Percentiles rank a stretch among this genome's conserved stretches.
Conservation (phyloP, 225 moss, liverwort and hornwort genomes). For the Anthoceros angustus region DNA sequence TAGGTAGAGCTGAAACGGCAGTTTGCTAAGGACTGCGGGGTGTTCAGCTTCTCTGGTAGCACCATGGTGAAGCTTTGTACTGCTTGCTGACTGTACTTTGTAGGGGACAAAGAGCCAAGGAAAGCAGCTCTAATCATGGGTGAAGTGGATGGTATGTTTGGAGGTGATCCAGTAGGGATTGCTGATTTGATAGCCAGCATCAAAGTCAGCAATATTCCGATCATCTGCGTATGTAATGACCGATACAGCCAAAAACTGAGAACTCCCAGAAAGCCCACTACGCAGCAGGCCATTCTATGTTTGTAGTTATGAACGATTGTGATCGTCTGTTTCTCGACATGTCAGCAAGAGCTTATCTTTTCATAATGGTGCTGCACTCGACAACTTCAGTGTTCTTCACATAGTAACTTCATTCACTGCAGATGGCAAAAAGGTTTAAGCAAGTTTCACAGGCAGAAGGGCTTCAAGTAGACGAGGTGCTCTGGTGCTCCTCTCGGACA, state of each 20-base stretch:
- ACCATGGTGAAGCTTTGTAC: too few species aligned
- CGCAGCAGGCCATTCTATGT: constrained; percentile 49
- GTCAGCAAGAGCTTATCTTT: too few species aligned
- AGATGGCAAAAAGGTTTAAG: constrained; percentile 90
- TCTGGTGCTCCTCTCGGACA: constrained; percentile 1
- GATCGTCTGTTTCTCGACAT: too few species aligned
- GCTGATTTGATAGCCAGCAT: constrained; percentile 88
- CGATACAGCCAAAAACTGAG: constrained; percentile 77
- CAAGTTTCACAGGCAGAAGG: constrained; percentile 80
- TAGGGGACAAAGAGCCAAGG: constrained; percentile 25
- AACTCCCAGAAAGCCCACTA: constrained; percentile 89
- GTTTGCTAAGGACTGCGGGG: too few species aligned
- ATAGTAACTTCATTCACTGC: constrained; percentile 3
- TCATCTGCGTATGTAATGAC: constrained; percentile 98
- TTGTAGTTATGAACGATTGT: too few species aligned
- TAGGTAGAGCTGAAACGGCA: too few species aligned
- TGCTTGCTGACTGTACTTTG: not conserved
- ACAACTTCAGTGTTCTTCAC: too few species aligned
- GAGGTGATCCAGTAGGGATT: constrained; percentile 96
- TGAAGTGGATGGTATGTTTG: constrained; percentile 99
- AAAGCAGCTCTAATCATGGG: constrained; percentile 85
- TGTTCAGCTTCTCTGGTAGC: too few species aligned
- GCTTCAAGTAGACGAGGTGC: constrained; percentile 63
- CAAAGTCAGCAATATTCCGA: constrained; percentile 71
- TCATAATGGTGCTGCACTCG: too few species aligned